Base-by-base conservation (phyloP, 2,329 filamentous ascomycete genomes). In the Exophiala phaeomuriformis region DNA sequence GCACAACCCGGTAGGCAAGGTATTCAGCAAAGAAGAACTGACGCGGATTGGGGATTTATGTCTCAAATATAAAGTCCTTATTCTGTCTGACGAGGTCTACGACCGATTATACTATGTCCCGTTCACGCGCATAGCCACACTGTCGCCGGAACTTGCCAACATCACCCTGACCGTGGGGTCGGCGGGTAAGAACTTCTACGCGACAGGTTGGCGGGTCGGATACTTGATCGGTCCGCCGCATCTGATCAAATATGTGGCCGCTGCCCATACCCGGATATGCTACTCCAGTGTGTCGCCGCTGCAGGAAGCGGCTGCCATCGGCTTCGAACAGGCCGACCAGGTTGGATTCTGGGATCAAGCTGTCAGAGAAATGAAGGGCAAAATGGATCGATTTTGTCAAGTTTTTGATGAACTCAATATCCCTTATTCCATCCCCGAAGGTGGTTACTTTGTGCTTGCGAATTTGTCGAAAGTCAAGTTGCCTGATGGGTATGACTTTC, bases 171-270 rank as follows among this genome's bases (percentile, higher is more conserved):
- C 93, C 0, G 93, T 98, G 31, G 93, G 93, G 19, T 95, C 90
- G 0, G 93, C 90, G 1, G 93, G 93, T 64, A 98, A 98, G 79
- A 94, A 93, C 76, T 98, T 98, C 72, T 97, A 97, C 67, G 89
- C 88, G 52, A 98, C 93, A 0, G 93, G 93, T 45, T 98, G 93
- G 93, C 84, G 93, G 53, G 90, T 97, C 62, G 88, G 93, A 51
- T 98, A 91, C 83, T 76, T 98, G 36, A 93, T 97, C 66, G 93
- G 93, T 0, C 89, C 88, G 0, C 81, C 88, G 49, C 81, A 95
- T 57, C 76, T 97, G 49, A 90, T 97, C 72, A 86, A 94, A 68
- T 88, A 95, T 68, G 91, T 95, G 33, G 83, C 87, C 7, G 89
- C 89, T 12, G 93, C 93, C 0, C 93, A 98, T 70, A 97, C 91